Evolutionary conservation across 2,329 filamentous ascomycete species (phyloP).

Genomic region (Lachnellula arida): DNA sequence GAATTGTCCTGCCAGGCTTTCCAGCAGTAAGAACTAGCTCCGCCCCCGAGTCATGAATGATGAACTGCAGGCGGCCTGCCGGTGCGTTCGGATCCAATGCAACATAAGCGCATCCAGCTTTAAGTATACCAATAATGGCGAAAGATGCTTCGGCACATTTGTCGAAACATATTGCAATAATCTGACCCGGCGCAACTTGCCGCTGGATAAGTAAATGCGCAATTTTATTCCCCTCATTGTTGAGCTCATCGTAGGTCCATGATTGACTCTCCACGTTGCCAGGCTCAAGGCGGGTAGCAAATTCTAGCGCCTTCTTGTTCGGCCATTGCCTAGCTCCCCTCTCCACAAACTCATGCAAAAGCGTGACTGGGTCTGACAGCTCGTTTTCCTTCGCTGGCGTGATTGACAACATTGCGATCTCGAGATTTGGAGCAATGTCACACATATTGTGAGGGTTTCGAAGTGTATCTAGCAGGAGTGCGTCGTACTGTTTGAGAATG

Average conservation of each 20-base stretch:
- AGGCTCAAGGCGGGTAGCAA: slow-evolving; percentile 54
- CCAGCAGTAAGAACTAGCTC: slow-evolving; percentile 56
- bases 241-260: slow-evolving; percentile 74
- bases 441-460: slow-evolving; percentile 39
- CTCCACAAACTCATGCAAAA: slow-evolving; percentile 80
- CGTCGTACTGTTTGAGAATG: slow-evolving; percentile 68
- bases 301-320: slow-evolving; percentile 66
- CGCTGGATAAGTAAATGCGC: slow-evolving; percentile 56
- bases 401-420: slow-evolving; percentile 55
- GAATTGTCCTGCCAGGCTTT: slow-evolving; percentile 38
- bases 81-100: slow-evolving; percentile 38
- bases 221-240: slow-evolving; percentile 66
- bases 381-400: slow-evolving; percentile 53
- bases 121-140: slow-evolving; percentile 34
- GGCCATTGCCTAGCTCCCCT: slow-evolving; percentile 51
- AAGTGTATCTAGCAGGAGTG: slow-evolving; percentile 56
- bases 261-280: slow-evolving; percentile 41
- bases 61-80: slow-evolving; percentile 30
- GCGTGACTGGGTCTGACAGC: slow-evolving; percentile 49
- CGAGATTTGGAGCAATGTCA: slow-evolving; percentile 16
- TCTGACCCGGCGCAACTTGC: slow-evolving; percentile 48
- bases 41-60: slow-evolving; percentile 58
- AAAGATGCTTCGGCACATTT: slow-evolving; percentile 36
- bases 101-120: slow-evolving; percentile 35
- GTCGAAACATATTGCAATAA: slow-evolving; percentile 35